A percentile compares a stretch with the other conserved stretches of the same genome.
These are phyloP conservation scores for Marchantia polymorpha DNA, from an alignment of 225 moss, liverwort and hornwort genomes.

Conservation along the genomic window DNA sequence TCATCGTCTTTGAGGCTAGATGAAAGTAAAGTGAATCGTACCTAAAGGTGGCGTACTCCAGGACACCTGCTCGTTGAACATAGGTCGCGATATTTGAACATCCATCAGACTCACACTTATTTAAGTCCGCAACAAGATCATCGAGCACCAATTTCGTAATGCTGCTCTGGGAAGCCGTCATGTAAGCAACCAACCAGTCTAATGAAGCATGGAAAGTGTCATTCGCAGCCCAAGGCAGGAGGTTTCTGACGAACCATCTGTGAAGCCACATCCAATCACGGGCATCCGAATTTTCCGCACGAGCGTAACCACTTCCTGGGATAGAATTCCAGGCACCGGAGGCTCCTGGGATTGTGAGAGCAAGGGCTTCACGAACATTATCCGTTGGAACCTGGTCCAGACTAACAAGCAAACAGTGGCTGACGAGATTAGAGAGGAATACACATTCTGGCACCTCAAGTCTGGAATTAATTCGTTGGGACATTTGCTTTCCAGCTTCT, in stretches of 20 bases:
- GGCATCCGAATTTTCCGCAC: background rate
- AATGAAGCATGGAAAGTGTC: constrained; percentile 41
- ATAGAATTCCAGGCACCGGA: background rate
- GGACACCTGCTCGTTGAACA: constrained; percentile 64
- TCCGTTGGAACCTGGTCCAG: constrained; percentile 58
- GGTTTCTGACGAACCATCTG: constrained; percentile 71
- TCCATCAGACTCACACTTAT: constrained; percentile 40
- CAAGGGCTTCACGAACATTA: constrained; percentile 23
- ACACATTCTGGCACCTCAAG: constrained; percentile 57
- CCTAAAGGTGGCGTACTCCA: constrained; percentile 94
- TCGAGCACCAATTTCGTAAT: constrained; percentile 62
- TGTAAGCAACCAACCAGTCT: constrained; percentile 87
- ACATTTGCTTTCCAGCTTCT: constrained; percentile 71
- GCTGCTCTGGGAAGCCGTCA: constrained; percentile 56
- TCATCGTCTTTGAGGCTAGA: background rate
- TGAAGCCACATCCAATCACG: constrained; percentile 72
- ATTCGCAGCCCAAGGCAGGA: constrained; percentile 49
- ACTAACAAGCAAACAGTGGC: constrained; percentile 68
- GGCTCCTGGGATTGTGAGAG: background rate
- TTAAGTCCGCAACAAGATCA: constrained; percentile 71
- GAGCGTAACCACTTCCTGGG: background rate
- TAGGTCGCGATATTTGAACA: constrained; percentile 44
- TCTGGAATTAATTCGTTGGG: constrained; percentile 62
- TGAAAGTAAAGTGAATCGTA: constrained; percentile 36
- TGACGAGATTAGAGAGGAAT: constrained; percentile 67